These are phyloP conservation scores for Silene noctiflora DNA, from an alignment of 179 eudicot species.

Conservation along the genomic window DNA sequence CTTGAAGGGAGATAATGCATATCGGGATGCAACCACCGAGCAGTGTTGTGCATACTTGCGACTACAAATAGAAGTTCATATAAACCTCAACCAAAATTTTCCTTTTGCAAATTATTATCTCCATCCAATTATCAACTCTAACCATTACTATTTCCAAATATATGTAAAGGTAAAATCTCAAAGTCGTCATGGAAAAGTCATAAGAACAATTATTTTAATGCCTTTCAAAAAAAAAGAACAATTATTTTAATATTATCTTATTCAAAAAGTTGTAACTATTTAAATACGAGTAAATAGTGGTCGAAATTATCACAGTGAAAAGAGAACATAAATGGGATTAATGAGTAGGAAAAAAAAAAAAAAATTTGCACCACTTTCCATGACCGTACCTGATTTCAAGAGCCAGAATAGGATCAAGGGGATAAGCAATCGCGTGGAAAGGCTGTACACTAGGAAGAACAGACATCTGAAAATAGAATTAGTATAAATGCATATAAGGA, in stretches of 20 bases:
- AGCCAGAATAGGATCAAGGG: slow-evolving; percentile 83
- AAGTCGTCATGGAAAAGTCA: no score
- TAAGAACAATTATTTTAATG: no score
- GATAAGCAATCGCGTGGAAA: slow-evolving; percentile 95
- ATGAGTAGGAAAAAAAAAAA: neutral
- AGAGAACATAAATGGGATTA: no score
- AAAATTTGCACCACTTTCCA: neutral
- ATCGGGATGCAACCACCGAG: slow-evolving; percentile 79
- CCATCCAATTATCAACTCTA: no score
- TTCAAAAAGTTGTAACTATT: neutral
- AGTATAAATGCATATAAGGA: neutral
- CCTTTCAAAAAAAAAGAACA: no score
- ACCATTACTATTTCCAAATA: no score
- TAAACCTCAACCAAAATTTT: slow-evolving; percentile 2
- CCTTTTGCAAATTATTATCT: no score
- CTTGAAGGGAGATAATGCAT: slow-evolving; percentile 62
- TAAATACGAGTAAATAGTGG: no score
- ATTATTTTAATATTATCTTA: no score
- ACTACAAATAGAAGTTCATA: slow-evolving; percentile 38
- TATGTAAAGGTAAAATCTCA: no score
- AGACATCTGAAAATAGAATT: slow-evolving; percentile 53
- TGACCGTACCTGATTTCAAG: slow-evolving; percentile 68
- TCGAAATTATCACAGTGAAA: no score
- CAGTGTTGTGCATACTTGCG: slow-evolving; percentile 89
- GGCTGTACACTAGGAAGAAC: slow-evolving; percentile 95